These are phyloP conservation scores for Globisporangium nodosum DNA, from an alignment of 352 stramenopile genomes.

Conservation along the genomic window DNA sequence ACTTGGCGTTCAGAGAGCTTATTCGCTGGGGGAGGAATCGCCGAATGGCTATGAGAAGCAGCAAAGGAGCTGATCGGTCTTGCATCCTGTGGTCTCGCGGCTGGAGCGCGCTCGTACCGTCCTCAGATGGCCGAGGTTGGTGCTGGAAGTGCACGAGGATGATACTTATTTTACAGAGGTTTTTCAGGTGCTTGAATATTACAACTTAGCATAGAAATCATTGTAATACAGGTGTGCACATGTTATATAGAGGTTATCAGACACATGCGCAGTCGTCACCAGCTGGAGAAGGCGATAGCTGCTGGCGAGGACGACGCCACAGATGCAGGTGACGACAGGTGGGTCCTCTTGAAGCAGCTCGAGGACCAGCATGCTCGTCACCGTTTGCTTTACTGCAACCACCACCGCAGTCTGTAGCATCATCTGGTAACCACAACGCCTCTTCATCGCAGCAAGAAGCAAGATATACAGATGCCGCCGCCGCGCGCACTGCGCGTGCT, in stretches of 20 bases:
- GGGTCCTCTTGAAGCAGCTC: neutral
- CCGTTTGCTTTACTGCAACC: neutral
- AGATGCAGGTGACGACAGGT: neutral
- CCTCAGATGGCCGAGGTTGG: too few relatives aligned
- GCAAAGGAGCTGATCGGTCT: too few relatives aligned
- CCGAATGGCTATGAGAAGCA: neutral
- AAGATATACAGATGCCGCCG: slow-evolving; percentile 13
- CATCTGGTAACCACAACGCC: neutral
- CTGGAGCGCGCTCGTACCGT: too few relatives aligned
- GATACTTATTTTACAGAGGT: too few relatives aligned
- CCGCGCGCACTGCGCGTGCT: slow-evolving; percentile 29
- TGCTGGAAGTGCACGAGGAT: too few relatives aligned
- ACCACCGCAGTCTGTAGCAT: neutral
- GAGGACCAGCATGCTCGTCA: neutral
- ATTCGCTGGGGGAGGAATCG: neutral
- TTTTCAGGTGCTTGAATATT: too few relatives aligned
- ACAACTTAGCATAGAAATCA: too few relatives aligned
- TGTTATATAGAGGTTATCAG: too few relatives aligned
- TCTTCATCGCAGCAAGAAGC: too few relatives aligned
- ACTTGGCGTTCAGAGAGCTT: neutral
- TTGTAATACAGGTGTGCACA: too few relatives aligned
- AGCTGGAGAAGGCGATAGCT: neutral
- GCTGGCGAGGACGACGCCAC: neutral
- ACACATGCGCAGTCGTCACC: neutral
- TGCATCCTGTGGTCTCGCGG: too few relatives aligned